These are phyloP conservation scores for Coniferiporia weirii DNA, from an alignment of 1,284 basidiomycete species.

Conservation along the genomic window DNA sequence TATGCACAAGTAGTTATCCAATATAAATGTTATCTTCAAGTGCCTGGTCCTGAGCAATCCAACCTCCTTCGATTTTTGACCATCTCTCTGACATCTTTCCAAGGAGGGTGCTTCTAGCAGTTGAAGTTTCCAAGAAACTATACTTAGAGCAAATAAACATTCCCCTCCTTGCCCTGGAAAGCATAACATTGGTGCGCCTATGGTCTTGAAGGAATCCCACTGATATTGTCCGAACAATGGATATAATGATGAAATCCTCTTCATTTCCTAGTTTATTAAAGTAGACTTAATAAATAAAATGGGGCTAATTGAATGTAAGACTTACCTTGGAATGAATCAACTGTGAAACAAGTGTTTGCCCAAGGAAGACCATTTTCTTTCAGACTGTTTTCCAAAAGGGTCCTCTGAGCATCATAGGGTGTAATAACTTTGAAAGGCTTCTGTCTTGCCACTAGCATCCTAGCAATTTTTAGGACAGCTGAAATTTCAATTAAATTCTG, in stretches of 20 bases:
- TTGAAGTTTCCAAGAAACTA: constrained; percentile 46
- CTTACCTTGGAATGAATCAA: constrained; percentile 62
- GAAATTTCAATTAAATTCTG: constrained; percentile 49
- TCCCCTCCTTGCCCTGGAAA: constrained; percentile 43
- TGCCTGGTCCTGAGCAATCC: neutral
- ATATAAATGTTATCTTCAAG: constrained; percentile 1
- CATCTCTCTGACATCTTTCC: constrained; percentile 29
- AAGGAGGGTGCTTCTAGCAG: constrained; percentile 37
- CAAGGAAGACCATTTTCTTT: constrained; percentile 42
- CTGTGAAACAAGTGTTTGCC: constrained; percentile 58
- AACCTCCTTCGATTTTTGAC: constrained; percentile 4
- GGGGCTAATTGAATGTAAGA: constrained; percentile 18
- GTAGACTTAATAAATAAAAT: constrained; percentile 10
- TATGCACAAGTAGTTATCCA: neutral
- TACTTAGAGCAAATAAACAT: constrained; percentile 62
- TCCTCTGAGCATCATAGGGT: constrained; percentile 64
- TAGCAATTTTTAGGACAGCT: constrained; percentile 41
- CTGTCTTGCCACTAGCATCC: constrained; percentile 37
- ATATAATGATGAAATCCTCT: constrained; percentile 55
- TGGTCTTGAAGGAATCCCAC: constrained; percentile 55
- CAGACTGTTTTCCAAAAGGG: constrained; percentile 43
- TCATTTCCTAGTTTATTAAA: constrained; percentile 46
- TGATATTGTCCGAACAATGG: constrained; percentile 50
- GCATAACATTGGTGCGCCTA: constrained; percentile 65
- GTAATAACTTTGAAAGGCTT: constrained; percentile 58